Evolutionary conservation across 441 rosid species (phyloP).

Genomic region (Rhodomyrtus psidioides): DNA sequence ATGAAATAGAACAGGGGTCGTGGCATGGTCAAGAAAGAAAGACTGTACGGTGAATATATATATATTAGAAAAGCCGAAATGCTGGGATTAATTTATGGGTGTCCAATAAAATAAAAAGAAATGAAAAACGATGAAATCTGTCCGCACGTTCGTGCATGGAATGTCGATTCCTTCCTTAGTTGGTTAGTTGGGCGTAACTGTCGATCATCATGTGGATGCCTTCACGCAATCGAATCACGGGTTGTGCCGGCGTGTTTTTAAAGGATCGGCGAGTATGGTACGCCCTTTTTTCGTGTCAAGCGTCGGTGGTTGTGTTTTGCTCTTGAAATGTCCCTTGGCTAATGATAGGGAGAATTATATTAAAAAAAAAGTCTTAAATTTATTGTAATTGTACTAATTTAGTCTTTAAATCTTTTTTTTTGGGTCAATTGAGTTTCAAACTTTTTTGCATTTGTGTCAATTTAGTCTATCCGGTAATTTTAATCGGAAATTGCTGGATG

Average conservation of each 20-base stretch:
- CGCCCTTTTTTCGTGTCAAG: too few relatives aligned
- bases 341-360: background rate
- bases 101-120: background rate
- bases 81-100: background rate
- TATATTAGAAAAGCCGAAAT: background rate
- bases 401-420: rapidly evolving
- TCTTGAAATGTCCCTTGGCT: too few relatives aligned
- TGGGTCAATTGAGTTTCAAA: too few relatives aligned
- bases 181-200: too few relatives aligned
- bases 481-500: too few relatives aligned
- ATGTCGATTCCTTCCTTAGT: background rate
- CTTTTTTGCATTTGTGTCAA: too few relatives aligned
- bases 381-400: rapidly evolving
- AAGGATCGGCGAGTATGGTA: too few relatives aligned
- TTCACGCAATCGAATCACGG: too few relatives aligned
- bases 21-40: background rate
- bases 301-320: too few relatives aligned
- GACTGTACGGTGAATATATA: background rate
- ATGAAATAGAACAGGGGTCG: background rate
- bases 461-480: too few relatives aligned
- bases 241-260: too few relatives aligned
- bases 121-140: background rate
- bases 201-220: too few relatives aligned
- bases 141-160: background rate
- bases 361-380: rapidly evolving